Evolutionary conservation across 1,284 basidiomycete genomes (phyloP), one percentile per base, ranked within the genome.

Genomic region (Xanthoconium separans): DNA sequence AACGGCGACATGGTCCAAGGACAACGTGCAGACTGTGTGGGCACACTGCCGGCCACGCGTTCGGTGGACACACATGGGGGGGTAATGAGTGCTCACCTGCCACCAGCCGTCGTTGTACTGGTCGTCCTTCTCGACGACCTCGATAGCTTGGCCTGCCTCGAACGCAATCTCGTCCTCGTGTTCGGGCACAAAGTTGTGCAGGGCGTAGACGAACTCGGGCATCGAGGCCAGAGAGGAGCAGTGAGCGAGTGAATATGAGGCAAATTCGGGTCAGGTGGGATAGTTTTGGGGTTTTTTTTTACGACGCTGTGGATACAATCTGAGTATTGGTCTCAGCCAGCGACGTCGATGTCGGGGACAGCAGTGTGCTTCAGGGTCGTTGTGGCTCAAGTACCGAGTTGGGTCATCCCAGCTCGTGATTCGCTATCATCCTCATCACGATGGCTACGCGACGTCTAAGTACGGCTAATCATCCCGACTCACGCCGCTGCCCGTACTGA

Each of bases 21-120:
- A 39, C 36, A 65, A 64, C 58, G 58, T 66, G 55, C 52, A 36
- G 36, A 36, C 46, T 40, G 18, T 37, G 49, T 13, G 42, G 11
- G 49, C 47, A 53, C 24, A 52, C 48, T 55, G 45, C 13, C 20
- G 45, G 51, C 61, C 63, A 64, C 51, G 51, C 51, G 57, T 45
- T 39, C 48, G 54, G 9, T 12, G 42, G 30, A 44, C 36, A 41
- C 48, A 44, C 46, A 47, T 43, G 43, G 15, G 39, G 46, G 34
- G 49, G 44, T 54, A 53, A 57, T 65, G 63, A 64, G 44, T 57
- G 77, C 90, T 73, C 65, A 95, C 95, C 83, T 93, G 89, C 93
- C 93, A 98, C 96, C 96, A 99, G n/a, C 96, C 96, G 72, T 99
- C 96, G 41, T 85, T 85, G 69, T 94, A 99, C 54, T 86, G 76